phyloP scores from a whole-genome alignment of 768 basidiomycete species.

The Termitomyces heimii region DNA sequence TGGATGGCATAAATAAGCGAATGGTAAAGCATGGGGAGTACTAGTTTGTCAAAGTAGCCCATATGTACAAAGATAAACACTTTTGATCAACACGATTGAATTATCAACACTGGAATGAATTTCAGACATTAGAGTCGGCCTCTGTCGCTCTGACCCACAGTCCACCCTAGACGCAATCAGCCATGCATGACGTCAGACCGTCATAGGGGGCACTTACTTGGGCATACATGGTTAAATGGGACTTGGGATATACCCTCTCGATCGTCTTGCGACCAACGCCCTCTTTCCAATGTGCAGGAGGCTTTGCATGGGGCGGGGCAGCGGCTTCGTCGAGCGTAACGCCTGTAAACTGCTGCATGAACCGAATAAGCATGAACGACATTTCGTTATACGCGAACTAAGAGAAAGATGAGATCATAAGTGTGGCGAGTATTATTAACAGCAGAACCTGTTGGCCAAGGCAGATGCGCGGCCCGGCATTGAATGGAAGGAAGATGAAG shows the following conservation, averaged over 20 bases:
- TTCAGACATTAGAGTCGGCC: constrained; percentile 16
- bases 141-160: constrained; percentile 48
- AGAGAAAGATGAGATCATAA: neutral
- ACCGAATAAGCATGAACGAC: constrained; percentile 57
- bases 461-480: constrained; percentile 54
- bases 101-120: neutral
- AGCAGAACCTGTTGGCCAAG: constrained; percentile 46
- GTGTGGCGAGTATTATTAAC: neutral
- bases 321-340: constrained; percentile 42
- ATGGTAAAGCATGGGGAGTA: neutral
- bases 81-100: neutral
- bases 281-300: constrained; percentile 41
- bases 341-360: constrained; percentile 53
- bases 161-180: constrained; percentile 33
- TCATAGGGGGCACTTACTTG: constrained; percentile 25
- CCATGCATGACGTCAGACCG: neutral
- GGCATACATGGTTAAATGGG: constrained; percentile 49
- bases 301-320: constrained; percentile 36
- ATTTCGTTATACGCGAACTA: constrained; percentile 57
- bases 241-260: constrained; percentile 47
- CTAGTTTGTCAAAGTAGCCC: neutral
- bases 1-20: too few relatives aligned
- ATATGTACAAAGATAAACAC: neutral
- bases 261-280: constrained; percentile 39
- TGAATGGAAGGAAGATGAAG: constrained; percentile 69